Base-by-base conservation (phyloP, 495 filamentous ascomycete genomes). In the Hypoxylon lienhwacheense region DNA sequence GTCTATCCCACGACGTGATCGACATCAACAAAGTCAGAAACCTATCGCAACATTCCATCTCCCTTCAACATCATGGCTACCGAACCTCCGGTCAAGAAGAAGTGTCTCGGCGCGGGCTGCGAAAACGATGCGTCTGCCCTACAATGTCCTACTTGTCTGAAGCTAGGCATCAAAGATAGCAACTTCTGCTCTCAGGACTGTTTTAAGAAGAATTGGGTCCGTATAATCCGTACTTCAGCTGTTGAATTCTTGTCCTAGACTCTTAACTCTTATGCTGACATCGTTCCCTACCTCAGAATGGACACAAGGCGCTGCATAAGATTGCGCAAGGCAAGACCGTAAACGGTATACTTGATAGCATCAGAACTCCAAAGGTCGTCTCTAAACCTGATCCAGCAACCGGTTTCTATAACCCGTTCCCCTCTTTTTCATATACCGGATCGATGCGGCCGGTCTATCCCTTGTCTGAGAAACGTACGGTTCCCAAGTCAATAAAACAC, bases 171-270 rank as follows among this genome's bases (percentile, higher is more conserved):
- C 55, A 91, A 87, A 64, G 89, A 92, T 66, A 93, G 89, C 73
- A 96, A 82, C 70, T 98, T 97, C 77, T 98, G 93, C 76, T 90
- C 90, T 7, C 95, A 98, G 67, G 95, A 97, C 64, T 98, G 93
- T 79, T 98, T 98, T 76, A 97, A 96, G 78, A 83, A 83, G 66
- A 97, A 89, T 75, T 98, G 93, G 93, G 93, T 97, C 82, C 66
- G 86, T 63, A 42, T 28, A 35, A 24, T 59, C 54, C 40, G n/a
- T n/a, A n/a, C n/a, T n/a, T n/a, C n/a, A n/a, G n/a, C n/a, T n/a
- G n/a, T n/a, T n/a, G n/a, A n/a, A 34, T 32, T 31, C 22, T 25
- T 14, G 6, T 17, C 26, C 26, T 12, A 4, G 2, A 5, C 20
- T 24, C 14, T 29, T 24, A 24, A 1, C 29, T 20, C 21, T 14